A percentile compares a stretch with the other conserved stretches of the same genome.
Conservation (phyloP, 805 yeast species). For the Yarrowia sp. region DNA sequence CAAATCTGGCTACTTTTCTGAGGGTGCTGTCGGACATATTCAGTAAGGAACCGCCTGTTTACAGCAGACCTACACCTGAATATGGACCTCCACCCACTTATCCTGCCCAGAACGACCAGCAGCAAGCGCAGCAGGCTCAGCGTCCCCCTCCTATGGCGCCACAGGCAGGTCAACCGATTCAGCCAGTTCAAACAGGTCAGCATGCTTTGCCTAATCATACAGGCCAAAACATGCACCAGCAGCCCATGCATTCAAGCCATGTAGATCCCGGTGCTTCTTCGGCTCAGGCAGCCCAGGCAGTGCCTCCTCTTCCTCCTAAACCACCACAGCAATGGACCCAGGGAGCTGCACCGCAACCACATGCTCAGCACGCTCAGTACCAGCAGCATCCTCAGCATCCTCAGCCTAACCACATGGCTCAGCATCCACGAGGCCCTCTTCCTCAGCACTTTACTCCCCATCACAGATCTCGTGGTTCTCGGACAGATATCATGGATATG, state of each 20-base stretch:
- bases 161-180: not conserved
- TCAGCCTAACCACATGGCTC: too few relatives aligned
- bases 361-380: not conserved
- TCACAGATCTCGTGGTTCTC: not conserved
- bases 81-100: slow-evolving; percentile 26
- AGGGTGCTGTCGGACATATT: slow-evolving; percentile 40
- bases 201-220: not conserved
- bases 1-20: slow-evolving; percentile 38
- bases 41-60: slow-evolving; percentile 47
- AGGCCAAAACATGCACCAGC: not conserved
- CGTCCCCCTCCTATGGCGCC: not conserved
- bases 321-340: slow-evolving; percentile 7
- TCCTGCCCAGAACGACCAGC: slow-evolving; percentile 4
- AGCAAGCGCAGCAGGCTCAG: not conserved
- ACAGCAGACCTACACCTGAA: slow-evolving; percentile 28
- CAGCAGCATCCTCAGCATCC: not conserved
- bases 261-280: not conserved
- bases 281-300: not conserved
- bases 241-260: not conserved
- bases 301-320: slow-evolving; percentile 11
- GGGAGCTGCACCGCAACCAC: not conserved
- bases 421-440: not conserved
- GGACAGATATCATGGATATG: slow-evolving; percentile 29
- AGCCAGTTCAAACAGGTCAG: not conserved
- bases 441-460: not conserved